phyloP scores from a whole-genome alignment of 257 asterid species.

The Fraxinus americana region DNA sequence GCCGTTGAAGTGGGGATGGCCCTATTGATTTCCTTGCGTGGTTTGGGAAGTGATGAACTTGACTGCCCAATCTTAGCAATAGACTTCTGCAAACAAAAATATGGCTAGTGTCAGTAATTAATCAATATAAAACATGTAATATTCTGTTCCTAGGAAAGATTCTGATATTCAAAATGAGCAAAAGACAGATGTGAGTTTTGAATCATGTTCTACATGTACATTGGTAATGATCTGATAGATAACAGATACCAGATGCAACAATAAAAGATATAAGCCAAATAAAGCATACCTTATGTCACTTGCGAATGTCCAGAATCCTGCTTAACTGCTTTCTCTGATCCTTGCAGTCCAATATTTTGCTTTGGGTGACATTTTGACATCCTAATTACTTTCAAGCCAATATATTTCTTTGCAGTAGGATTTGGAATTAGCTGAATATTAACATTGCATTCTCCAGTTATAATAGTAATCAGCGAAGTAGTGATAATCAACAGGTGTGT shows the following conservation, averaged over 20 bases:
- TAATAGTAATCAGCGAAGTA: conserved; percentile 7
- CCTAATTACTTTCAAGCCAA: conserved; percentile 40
- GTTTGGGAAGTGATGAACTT: conserved; percentile 43
- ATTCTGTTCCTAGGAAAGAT: conserved; percentile 22
- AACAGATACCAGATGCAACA: background rate
- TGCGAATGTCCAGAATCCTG: conserved; percentile 51
- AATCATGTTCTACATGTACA: too few relatives aligned
- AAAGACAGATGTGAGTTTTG: too few relatives aligned
- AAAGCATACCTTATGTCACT: conserved; percentile 46
- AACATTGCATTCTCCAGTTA: conserved; percentile 19
- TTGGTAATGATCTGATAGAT: conserved; percentile 30
- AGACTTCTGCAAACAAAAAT: conserved; percentile 41
- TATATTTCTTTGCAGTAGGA: conserved; percentile 47
- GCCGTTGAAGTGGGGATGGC: conserved; percentile 40
- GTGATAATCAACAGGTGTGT: background rate
- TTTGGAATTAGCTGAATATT: conserved; percentile 47
- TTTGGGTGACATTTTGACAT: conserved; percentile 54
- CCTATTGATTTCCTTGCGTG: conserved; percentile 48
- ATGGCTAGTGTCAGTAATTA: conserved; percentile 19
- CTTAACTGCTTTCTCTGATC: conserved; percentile 47
- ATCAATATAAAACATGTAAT: conserved; percentile 5
- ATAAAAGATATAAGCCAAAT: conserved; percentile 13
- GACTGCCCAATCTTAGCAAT: conserved; percentile 41
- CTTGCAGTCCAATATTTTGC: conserved; percentile 48
- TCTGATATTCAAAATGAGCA: too few relatives aligned